A percentile compares a stretch with the other conserved stretches of the same genome.
Conservation (phyloP, 371 early-diverging fungal genomes). For the Chytridium lagenaria region DNA sequence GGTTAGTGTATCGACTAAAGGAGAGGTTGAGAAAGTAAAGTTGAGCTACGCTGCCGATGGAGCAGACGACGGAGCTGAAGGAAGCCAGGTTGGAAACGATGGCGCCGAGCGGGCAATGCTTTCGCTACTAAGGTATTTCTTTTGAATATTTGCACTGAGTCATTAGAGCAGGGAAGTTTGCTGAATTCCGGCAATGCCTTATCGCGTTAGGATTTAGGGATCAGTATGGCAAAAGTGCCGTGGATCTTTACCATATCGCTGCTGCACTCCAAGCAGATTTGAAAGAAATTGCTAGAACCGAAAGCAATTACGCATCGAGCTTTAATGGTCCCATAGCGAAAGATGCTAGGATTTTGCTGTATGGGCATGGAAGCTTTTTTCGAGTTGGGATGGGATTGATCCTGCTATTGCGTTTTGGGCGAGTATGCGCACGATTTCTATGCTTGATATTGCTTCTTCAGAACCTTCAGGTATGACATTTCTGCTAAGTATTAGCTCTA, state of each 20-base stretch:
- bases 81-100: no score
- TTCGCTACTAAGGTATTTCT: not conserved
- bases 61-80: not conserved
- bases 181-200: not conserved
- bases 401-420: not conserved
- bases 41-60: not conserved
- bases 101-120: not conserved
- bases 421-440: not conserved
- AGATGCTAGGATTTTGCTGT: not conserved
- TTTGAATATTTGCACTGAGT: not conserved
- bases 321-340: not conserved
- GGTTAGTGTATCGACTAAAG: not conserved
- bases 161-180: not conserved
- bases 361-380: not conserved
- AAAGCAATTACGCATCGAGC: not conserved
- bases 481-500: not conserved
- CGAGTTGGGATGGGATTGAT: not conserved
- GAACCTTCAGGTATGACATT: not conserved
- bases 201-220: not conserved
- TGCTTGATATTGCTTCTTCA: not conserved
- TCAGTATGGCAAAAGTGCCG: not conserved
- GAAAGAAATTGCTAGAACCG: not conserved
- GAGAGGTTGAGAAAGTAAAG: conserved; percentile 4
- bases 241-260: not conserved
- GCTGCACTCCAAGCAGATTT: not conserved